A percentile compares a stretch with the other conserved stretches of the same genome.
These are phyloP conservation scores for Eimeria tenella DNA, from an alignment of 169 alveolate genomes.

Conservation along the genomic window DNA sequence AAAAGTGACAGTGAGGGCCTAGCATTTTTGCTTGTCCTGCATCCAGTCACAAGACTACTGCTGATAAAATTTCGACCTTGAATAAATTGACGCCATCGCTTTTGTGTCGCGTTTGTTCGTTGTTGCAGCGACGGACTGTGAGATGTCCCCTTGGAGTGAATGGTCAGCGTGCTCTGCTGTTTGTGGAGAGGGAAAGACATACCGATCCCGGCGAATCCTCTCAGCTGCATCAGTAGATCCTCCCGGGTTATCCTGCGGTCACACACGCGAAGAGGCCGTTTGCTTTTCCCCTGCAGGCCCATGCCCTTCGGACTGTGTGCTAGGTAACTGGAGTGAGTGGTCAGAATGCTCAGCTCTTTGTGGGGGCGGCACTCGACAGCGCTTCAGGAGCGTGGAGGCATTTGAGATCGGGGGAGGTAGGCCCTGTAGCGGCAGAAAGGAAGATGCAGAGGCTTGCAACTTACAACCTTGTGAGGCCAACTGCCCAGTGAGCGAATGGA, in stretches of 20 bases:
- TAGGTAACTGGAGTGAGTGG: slow-evolving; percentile 85
- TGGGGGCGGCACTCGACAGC: slow-evolving; percentile 75
- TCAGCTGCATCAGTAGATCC: slow-evolving; percentile 78
- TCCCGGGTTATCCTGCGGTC: slow-evolving; percentile 79
- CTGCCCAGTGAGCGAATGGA: slow-evolving; percentile 84
- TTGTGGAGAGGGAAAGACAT: slow-evolving; percentile 80
- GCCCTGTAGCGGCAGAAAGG: slow-evolving; percentile 60
- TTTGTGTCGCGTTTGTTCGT: not conserved
- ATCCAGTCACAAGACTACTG: too few relatives aligned
- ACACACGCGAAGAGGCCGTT: slow-evolving; percentile 34
- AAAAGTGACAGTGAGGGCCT: too few relatives aligned
- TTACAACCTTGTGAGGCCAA: slow-evolving; percentile 63
- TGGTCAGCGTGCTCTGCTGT: slow-evolving; percentile 83
- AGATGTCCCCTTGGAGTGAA: slow-evolving; percentile 82
- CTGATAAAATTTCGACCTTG: too few relatives aligned
- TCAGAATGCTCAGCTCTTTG: slow-evolving; percentile 83
- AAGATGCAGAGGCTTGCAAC: slow-evolving; percentile 68
- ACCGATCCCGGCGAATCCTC: slow-evolving; percentile 72
- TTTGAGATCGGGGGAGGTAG: slow-evolving; percentile 71
- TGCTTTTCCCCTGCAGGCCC: slow-evolving; percentile 71
- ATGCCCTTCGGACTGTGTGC: slow-evolving; percentile 82
- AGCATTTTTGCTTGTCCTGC: too few relatives aligned
- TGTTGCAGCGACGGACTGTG: slow-evolving; percentile 83
- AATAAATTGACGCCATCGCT: not conserved
- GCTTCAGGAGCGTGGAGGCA: slow-evolving; percentile 56